Percentiles rank a stretch among this genome's conserved stretches.
These are phyloP conservation scores for Suillus americanus DNA, from an alignment of 768 basidiomycete species.

Conservation along the genomic window DNA sequence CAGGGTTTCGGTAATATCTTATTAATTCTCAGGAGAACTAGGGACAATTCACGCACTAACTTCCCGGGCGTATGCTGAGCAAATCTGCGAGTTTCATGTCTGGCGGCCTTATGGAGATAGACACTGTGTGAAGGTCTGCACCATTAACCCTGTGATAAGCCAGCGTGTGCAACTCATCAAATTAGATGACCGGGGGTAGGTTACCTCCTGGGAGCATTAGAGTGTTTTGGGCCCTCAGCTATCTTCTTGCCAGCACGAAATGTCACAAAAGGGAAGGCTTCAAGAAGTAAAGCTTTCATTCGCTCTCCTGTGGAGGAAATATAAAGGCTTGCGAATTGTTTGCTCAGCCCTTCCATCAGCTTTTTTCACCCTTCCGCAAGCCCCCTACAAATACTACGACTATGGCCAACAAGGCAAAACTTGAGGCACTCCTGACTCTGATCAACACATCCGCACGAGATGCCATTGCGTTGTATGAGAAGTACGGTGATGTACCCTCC, in stretches of 20 bases:
- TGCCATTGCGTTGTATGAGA: conserved; percentile 35
- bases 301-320: background rate
- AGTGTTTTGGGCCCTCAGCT: background rate
- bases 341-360: background rate
- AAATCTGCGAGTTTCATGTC: background rate
- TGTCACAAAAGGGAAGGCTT: conserved; percentile 1
- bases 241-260: background rate
- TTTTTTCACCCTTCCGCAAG: background rate
- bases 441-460: conserved; percentile 31
- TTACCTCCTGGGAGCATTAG: background rate
- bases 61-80: background rate
- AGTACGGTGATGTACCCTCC: conserved; percentile 28
- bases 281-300: background rate
- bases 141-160: background rate
- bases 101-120: background rate
- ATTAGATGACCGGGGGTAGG: background rate
- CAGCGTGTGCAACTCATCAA: background rate
- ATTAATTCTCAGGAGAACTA: background rate
- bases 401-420: conserved; percentile 19
- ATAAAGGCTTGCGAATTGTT: background rate
- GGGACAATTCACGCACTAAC: background rate
- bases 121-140: background rate
- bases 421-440: conserved; percentile 29
- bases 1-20: background rate
- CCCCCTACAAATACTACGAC: background rate